These are phyloP conservation scores for Mycena polygramma DNA, from an alignment of 768 basidiomycete species.

Conservation along the genomic window DNA sequence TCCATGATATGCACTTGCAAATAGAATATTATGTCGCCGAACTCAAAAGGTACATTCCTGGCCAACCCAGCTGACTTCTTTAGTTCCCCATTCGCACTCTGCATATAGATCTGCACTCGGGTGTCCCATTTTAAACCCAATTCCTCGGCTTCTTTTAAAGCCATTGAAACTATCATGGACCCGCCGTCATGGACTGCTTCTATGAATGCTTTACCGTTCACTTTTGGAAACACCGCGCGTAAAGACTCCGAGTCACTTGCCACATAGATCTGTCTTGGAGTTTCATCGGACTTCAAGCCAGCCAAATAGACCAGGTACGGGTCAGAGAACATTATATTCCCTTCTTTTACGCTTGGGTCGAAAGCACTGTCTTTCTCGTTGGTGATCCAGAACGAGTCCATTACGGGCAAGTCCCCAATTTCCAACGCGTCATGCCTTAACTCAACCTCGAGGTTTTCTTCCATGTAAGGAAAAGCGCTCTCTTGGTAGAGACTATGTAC, in stretches of 20 bases:
- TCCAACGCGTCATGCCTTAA: not conserved
- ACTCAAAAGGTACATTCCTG: constrained; percentile 27
- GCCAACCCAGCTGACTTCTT: constrained; percentile 29
- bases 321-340: not conserved
- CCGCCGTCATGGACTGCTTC: not conserved
- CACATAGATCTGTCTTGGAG: not conserved
- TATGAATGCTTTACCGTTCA: not conserved
- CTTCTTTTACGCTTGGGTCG: not conserved
- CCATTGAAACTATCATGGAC: not conserved
- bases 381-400: not conserved
- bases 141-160: not conserved
- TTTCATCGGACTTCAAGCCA: constrained; percentile 17
- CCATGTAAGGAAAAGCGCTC: constrained; percentile 6
- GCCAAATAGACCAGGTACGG: constrained; percentile 10
- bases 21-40: constrained; percentile 32
- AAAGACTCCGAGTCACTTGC: not conserved
- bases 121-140: constrained; percentile 1
- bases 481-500: not conserved
- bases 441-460: not conserved
- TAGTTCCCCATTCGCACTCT: constrained; percentile 16
- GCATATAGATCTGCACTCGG: constrained; percentile 34
- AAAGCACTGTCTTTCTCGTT: not conserved
- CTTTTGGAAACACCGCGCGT: not conserved
- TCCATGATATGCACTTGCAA: constrained; percentile 31
- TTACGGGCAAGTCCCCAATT: not conserved